Evolutionary conservation across 257 asterid genomes (phyloP), one percentile per base, ranked within the genome.

Genomic region (Solanum microdontum): DNA sequence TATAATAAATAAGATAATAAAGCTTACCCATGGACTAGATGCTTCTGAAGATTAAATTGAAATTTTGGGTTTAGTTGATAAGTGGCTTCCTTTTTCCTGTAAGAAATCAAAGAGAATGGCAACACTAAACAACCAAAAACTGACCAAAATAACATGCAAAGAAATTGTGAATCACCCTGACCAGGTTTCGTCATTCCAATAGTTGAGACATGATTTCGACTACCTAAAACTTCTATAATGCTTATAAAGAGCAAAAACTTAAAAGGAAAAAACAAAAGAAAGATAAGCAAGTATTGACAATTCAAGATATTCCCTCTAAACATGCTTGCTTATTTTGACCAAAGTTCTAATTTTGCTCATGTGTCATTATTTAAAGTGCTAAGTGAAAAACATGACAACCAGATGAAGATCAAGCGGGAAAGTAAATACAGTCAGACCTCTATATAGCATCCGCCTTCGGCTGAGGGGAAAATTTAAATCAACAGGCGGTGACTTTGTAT

Each of bases 31-130:
- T 93, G 94, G 88, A 94, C 90, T 84, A 97, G 92, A 88, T 92
- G 98, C 90, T 93, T 93, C 93, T 90, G 99, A 88, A 96, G 96
- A 91, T 97, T 96, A 48, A 86, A 88, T 89, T 96, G 99, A 91
- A 97, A 97, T 33, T 94, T 94, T 66, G 92, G 92, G 83, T 94
- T 94, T 86, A 97, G 84, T 82, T 92, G 87, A 89, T 94, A 96
- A 19, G 94, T 92, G 43, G 92, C 91, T 91, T 96, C 99, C 90
- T 92, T 97, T 90, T 95, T 97, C 93, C 98, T 97, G 95, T 90
- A 87, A 91, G 30, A 83, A 70, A 85, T 62, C 70, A 88, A 82
- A 14, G 84, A 90, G 69, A 87, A 86, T 86, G 83, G 87, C 73
- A 88, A 83, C 75, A 48, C 28, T 40, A 64, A 37, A 72, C 66